phyloP scores from a whole-genome alignment of 495 filamentous ascomycete species.

The Xeromyces bisporus region DNA sequence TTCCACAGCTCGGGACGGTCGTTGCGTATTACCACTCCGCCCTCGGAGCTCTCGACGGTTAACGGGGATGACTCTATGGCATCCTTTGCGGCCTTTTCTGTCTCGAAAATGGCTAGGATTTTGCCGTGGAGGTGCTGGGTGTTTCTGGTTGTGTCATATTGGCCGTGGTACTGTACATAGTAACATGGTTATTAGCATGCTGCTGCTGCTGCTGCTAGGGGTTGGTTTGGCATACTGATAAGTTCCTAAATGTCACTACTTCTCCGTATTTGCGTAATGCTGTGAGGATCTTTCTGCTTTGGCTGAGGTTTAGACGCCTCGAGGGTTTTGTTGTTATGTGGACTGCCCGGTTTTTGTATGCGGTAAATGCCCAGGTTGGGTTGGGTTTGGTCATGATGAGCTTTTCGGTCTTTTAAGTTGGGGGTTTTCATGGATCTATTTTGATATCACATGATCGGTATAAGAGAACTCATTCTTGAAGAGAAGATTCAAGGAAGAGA shows the following conservation, averaged over 20 bases:
- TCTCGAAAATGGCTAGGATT: conserved; percentile 22
- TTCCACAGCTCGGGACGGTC: too few species aligned
- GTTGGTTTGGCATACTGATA: conserved; percentile 33
- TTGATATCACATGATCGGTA: too few species aligned
- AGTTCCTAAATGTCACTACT: conserved; percentile 55
- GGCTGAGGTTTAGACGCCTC: conserved; percentile 44
- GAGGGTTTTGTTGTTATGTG: conserved; percentile 52
- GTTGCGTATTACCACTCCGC: too few species aligned
- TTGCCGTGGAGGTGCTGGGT: conserved; percentile 4
- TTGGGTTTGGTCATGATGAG: too few species aligned
- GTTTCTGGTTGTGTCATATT: conserved; percentile 8
- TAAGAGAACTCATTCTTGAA: too few species aligned
- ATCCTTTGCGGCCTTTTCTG: conserved; percentile 13
- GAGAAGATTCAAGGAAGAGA: too few species aligned
- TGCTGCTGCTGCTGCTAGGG: too few species aligned
- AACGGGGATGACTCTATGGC: conserved; percentile 22
- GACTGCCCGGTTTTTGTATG: conserved; percentile 20
- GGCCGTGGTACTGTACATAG: background rate
- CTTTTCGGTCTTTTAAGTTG: too few species aligned
- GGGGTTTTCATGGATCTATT: too few species aligned
- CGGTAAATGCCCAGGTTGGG: background rate
- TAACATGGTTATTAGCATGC: too few species aligned
- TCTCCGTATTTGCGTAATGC: conserved; percentile 61
- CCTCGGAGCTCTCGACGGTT: too few species aligned
- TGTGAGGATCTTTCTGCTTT: conserved; percentile 54